A percentile compares a stretch with the other conserved stretches of the same genome.
Conservation (phyloP, 2,329 filamentous ascomycete species). For the Cyphellophora attinorum region DNA sequence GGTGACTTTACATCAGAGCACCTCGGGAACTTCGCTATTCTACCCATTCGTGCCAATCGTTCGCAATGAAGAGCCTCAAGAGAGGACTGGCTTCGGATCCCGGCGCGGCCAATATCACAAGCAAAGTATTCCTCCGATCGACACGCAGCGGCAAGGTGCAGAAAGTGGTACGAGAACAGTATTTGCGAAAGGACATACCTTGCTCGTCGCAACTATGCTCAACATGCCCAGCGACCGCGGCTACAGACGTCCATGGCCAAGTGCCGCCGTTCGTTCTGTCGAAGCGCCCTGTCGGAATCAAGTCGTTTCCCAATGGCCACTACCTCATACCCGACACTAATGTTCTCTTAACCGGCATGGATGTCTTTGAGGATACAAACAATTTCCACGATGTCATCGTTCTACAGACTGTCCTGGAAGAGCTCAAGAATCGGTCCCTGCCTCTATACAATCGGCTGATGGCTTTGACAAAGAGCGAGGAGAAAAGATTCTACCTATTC, state of each 20-base stretch:
- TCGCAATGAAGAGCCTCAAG: conserved; percentile 54
- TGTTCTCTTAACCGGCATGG: conserved; percentile 89
- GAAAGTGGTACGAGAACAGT: conserved; percentile 95
- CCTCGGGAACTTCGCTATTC: too few relatives aligned
- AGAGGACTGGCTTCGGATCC: conserved; percentile 45
- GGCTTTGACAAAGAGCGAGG: conserved; percentile 83
- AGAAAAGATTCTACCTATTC: conserved; percentile 96
- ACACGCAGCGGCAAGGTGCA: conserved; percentile 95
- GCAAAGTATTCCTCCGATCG: conserved; percentile 91
- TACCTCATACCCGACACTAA: conserved; percentile 96
- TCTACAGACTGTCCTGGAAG: conserved; percentile 90
- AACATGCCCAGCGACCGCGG: conserved; percentile 63
- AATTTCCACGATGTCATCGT: conserved; percentile 97
- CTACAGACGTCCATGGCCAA: conserved; percentile 72
- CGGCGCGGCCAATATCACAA: conserved; percentile 67
- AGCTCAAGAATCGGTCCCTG: conserved; percentile 84
- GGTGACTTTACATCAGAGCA: too few relatives aligned
- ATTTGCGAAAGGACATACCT: conserved; percentile 91
- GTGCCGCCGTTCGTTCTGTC: conserved; percentile 80
- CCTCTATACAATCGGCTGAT: conserved; percentile 92
- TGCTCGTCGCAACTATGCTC: conserved; percentile 88
- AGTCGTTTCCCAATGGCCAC: conserved; percentile 73
- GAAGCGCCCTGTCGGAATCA: conserved; percentile 75
- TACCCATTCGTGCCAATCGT: too few relatives aligned
- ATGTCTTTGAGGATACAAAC: conserved; percentile 83